phyloP scores from a whole-genome alignment of 768 basidiomycete species.

The Naematelia encephala region DNA sequence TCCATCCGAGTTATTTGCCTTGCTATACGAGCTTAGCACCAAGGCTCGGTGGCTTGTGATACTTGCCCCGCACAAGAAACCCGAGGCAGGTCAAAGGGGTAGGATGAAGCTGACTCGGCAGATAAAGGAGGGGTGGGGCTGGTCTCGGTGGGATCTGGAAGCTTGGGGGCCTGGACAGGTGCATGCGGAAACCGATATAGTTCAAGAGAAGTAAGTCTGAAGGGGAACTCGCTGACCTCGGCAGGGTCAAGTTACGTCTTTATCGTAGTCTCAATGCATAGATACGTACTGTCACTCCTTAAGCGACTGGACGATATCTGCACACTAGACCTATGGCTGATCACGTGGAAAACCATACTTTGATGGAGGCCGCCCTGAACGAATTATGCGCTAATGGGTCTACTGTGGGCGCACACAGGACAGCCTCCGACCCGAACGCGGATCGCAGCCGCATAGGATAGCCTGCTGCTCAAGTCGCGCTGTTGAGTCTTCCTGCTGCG shows the following conservation, averaged over 20 bases:
- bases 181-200: slow-evolving; percentile 30
- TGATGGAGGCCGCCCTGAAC: no score
- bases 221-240: no score
- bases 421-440: slow-evolving; percentile 68
- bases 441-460: slow-evolving; percentile 74
- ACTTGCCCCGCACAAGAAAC: slow-evolving; percentile 72
- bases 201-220: slow-evolving; percentile 39
- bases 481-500: slow-evolving; percentile 11
- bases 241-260: no score
- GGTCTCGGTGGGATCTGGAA: slow-evolving; percentile 44
- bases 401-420: slow-evolving; percentile 61
- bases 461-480: slow-evolving; percentile 58
- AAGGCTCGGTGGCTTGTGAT: slow-evolving; percentile 66
- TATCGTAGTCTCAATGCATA: no score
- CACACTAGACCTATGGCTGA: no score
- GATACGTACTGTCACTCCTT: no score
- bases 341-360: no score
- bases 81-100: slow-evolving; percentile 31
- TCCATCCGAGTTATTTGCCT: slow-evolving; percentile 62
- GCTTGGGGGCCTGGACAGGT: slow-evolving; percentile 32
- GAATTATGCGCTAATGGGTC: neutral
- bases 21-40: slow-evolving; percentile 64
- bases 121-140: slow-evolving; percentile 50
- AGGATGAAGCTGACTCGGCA: slow-evolving; percentile 10
- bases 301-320: no score